Conservation (phyloP, 352 stramenopile genomes). For the Thalassiosira hispida region DNA sequence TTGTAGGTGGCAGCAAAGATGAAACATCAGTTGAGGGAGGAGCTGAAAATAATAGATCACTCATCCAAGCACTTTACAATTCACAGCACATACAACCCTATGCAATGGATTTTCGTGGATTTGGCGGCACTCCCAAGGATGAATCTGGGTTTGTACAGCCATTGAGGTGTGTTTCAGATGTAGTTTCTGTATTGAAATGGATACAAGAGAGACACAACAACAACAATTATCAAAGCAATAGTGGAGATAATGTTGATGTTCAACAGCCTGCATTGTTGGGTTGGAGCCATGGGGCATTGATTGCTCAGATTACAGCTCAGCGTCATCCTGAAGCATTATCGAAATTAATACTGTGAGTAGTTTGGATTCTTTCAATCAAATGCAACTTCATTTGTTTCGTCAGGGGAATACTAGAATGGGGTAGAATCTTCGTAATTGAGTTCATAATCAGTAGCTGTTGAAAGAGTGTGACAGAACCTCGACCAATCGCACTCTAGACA, state of each 20-base stretch:
- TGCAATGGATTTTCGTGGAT: conserved; percentile 83
- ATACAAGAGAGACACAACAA: conserved; percentile 30
- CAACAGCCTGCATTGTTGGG: conserved; percentile 61
- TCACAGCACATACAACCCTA: conserved; percentile 66
- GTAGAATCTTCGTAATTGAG: too few species aligned
- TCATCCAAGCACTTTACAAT: conserved; percentile 65
- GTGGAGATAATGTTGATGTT: not conserved
- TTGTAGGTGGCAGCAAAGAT: conserved; percentile 51
- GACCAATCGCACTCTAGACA: too few species aligned
- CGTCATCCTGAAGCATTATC: conserved; percentile 58
- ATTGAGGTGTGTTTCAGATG: conserved; percentile 71
- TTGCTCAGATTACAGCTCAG: conserved; percentile 78
- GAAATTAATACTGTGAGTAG: conserved; percentile 80
- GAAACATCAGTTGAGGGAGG: not conserved
- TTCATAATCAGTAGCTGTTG: too few species aligned
- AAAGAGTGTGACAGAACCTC: too few species aligned
- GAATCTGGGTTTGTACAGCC: conserved; percentile 64
- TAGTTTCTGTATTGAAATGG: conserved; percentile 74
- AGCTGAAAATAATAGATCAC: conserved; percentile 31
- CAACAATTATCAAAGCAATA: too few species aligned
- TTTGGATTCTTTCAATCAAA: conserved; percentile 10
- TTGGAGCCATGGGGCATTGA: conserved; percentile 80
- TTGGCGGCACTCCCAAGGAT: conserved; percentile 78
- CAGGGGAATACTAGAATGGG: too few species aligned
- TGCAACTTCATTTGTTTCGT: conserved; percentile 1